Conservation (phyloP, 2,329 filamentous ascomycete genomes). For the Endothia cerciana region DNA sequence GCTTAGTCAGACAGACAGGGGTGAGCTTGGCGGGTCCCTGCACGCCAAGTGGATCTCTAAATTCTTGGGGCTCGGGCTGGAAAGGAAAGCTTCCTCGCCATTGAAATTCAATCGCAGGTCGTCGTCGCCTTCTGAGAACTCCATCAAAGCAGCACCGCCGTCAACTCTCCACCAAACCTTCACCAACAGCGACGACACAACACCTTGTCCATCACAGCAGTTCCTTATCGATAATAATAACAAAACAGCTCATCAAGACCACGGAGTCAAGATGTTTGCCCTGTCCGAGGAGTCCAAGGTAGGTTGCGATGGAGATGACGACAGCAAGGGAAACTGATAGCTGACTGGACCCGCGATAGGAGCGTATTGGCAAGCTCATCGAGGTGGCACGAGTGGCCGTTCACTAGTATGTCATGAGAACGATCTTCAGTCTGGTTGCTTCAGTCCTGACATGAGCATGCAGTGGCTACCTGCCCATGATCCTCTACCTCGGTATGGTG, state of each 20-base stretch:
- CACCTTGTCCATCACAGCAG: background rate
- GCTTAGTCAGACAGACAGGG: conserved; percentile 15
- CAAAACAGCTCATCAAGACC: background rate
- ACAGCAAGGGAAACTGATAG: background rate
- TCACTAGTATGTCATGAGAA: conserved; percentile 76
- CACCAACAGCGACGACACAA: conserved; percentile 15
- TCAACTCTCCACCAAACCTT: conserved; percentile 3
- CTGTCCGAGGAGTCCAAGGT: conserved; percentile 99
- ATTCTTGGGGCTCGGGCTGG: conserved; percentile 3
- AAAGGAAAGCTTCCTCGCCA: too few relatives aligned
- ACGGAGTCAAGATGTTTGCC: conserved; percentile 54
- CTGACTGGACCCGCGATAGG: conserved; percentile 55
- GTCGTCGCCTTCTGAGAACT: conserved; percentile 24
- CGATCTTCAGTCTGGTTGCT: background rate
- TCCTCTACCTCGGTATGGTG: conserved; percentile 86
- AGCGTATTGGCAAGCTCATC: conserved; percentile 97
- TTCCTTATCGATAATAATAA: background rate
- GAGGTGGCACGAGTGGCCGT: conserved; percentile 91
- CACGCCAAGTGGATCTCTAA: background rate
- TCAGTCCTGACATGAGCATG: conserved; percentile 40
- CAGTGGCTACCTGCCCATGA: conserved; percentile 94
- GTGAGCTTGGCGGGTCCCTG: conserved; percentile 1
- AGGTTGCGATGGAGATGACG: conserved; percentile 31
- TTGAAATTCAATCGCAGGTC: conserved; percentile 8
- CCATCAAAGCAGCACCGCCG: conserved; percentile 15